Conservation (phyloP, 2,329 filamentous ascomycete species). For the Rosellinia necatrix region DNA sequence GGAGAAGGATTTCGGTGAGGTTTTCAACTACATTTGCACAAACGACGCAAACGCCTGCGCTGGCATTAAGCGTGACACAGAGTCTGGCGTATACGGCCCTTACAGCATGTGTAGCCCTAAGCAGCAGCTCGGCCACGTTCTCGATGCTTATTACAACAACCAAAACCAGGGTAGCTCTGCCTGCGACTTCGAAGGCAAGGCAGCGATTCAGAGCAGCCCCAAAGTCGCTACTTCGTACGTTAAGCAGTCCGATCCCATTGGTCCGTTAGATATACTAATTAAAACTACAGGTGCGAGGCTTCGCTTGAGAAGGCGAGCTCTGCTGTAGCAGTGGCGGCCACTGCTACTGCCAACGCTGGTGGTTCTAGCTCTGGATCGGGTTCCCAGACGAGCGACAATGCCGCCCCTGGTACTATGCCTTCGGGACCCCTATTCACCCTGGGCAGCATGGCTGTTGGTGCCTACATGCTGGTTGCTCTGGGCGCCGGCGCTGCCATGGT, state of each 20-base stretch:
- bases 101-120: conserved; percentile 67
- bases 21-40: conserved; percentile 46
- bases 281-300: conserved; percentile 49
- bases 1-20: conserved; percentile 58
- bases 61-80: conserved; percentile 61
- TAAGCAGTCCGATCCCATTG: not conserved
- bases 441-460: conserved; percentile 53
- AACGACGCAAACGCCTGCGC: conserved; percentile 54
- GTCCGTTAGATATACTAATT: conserved; percentile 2
- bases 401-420: conserved; percentile 42
- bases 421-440: conserved; percentile 47
- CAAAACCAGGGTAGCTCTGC: conserved; percentile 54
- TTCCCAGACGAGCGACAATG: conserved; percentile 27
- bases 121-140: conserved; percentile 63
- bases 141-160: conserved; percentile 62
- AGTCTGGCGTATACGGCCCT: conserved; percentile 62
- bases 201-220: conserved; percentile 44
- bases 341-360: conserved; percentile 35
- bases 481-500: conserved; percentile 59
- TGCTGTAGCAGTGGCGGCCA: conserved; percentile 42
- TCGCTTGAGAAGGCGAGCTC: conserved; percentile 50
- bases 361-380: conserved; percentile 24
- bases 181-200: conserved; percentile 64
- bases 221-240: conserved; percentile 34
- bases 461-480: conserved; percentile 58